These are phyloP conservation scores for Pulveroboletus sp. DNA, from an alignment of 768 basidiomycete genomes.

Conservation along the genomic window DNA sequence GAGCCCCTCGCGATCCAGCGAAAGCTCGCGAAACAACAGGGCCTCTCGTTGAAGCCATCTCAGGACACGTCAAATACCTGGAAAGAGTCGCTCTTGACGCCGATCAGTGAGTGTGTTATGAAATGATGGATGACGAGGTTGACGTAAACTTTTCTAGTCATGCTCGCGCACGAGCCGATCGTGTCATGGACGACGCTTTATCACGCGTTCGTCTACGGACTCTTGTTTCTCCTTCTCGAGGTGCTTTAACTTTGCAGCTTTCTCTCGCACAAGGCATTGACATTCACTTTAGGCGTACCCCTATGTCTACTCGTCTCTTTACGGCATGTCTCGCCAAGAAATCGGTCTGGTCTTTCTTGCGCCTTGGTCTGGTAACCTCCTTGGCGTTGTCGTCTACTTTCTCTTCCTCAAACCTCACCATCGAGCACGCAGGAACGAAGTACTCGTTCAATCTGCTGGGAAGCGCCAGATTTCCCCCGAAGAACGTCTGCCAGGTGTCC, in stretches of 20 bases:
- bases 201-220: constrained; percentile 26
- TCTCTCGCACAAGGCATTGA: not conserved
- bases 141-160: constrained; percentile 12
- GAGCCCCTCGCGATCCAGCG: constrained; percentile 19
- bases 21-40: constrained; percentile 13
- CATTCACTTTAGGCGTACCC: constrained; percentile 17
- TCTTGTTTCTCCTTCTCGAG: constrained; percentile 28
- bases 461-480: constrained; percentile 23
- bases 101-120: constrained; percentile 19
- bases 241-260: not conserved
- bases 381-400: constrained; percentile 26
- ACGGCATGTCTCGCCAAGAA: constrained; percentile 24
- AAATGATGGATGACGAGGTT: not conserved
- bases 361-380: constrained; percentile 23
- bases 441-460: constrained; percentile 18
- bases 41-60: not conserved
- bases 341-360: constrained; percentile 22
- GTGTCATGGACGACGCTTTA: constrained; percentile 26
- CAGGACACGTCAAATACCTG: constrained; percentile 11
- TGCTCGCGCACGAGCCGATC: constrained; percentile 24
- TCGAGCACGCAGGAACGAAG: constrained; percentile 12
- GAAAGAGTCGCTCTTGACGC: constrained; percentile 21
- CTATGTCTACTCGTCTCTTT: constrained; percentile 15
- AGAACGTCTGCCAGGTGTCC: constrained; percentile 25
- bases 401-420: constrained; percentile 20